A percentile compares a stretch with the other conserved stretches of the same genome.
These are phyloP conservation scores for Podaxis pistillaris DNA, from an alignment of 768 basidiomycete species.

Conservation along the genomic window DNA sequence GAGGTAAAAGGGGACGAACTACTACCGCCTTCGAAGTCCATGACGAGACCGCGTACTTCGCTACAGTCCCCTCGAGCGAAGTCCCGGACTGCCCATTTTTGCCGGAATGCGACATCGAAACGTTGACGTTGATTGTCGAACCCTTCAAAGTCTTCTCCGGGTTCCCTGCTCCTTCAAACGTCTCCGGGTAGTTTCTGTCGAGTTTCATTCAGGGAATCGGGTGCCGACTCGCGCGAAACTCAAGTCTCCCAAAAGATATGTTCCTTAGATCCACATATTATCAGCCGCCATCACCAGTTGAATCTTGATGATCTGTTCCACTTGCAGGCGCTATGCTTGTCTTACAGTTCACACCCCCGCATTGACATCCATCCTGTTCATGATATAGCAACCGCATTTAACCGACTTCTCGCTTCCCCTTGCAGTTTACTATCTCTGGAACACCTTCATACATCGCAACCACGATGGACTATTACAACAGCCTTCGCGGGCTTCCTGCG, in stretches of 20 bases:
- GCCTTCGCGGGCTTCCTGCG: background rate
- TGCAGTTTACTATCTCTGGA: background rate
- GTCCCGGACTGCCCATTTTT: constrained; percentile 63
- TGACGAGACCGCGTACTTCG: constrained; percentile 31
- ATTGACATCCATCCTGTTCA: background rate
- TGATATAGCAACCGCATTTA: background rate
- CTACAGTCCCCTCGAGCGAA: constrained; percentile 75
- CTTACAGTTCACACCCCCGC: background rate
- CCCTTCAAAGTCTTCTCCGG: background rate
- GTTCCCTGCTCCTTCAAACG: background rate
- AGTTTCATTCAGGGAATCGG: background rate
- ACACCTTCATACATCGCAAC: background rate
- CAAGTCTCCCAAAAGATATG: background rate
- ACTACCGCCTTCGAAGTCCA: constrained; percentile 22
- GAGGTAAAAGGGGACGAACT: constrained; percentile 44
- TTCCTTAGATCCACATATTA: background rate
- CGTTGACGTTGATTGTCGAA: constrained; percentile 39
- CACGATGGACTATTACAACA: background rate
- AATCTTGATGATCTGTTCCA: background rate
- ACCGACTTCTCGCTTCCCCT: background rate
- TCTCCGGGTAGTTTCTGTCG: background rate
- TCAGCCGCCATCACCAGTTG: background rate
- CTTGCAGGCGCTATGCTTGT: background rate
- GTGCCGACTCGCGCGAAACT: background rate
- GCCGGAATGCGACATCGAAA: constrained; percentile 67